Evolutionary conservation across 2,329 filamentous ascomycete genomes (phyloP), one percentile per base, ranked within the genome.

Genomic region (Hymenoscyphus scutula): DNA sequence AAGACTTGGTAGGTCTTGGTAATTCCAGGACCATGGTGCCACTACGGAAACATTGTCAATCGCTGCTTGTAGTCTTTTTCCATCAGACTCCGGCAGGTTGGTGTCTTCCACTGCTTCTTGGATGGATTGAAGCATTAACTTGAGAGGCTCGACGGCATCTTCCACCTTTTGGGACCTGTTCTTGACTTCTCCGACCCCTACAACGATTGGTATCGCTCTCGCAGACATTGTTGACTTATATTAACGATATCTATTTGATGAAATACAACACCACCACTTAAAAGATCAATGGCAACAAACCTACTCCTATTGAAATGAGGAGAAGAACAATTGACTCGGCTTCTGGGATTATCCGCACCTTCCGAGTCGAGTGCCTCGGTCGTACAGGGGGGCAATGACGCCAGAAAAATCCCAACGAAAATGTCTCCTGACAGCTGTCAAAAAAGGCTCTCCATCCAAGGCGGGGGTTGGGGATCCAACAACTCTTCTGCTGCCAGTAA

Each of bases 21-120:
- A 89, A 0, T 82, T 81, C 86, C 86, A 89, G 0, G 86, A 88
- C 86, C 86, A 89, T 0, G 84, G 84, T 48, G 78, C 79, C 10
- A 89, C 85, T 3, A 88, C 80, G 53, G 81, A 77, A 54, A 89
- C 77, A 66, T 81, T 84, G 70, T 89, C 85, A 59, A 87, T 81
- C 0, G 74, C 73, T 0, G 75, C 68, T 63, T 77, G 77, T 0
- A 87, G 70, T 0, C 74, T 69, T 11, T 67, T 65, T 5, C 69
- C 58, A 1, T 71, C 62, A 1, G 69, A 45, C 1, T 71, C 68
- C 13, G 71, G 68, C 8, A 78, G 67, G 1, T 71, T 73, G 0
- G 81, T 80, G 67, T 89, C 85, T 45, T 76, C 60, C 3, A 88
- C 70, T 1, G 86, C 83, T 17, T 71, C 71, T 3, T 74, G 68